Conservation (phyloP, 257 asterid genomes). For the Nicotiana noctiflora region DNA sequence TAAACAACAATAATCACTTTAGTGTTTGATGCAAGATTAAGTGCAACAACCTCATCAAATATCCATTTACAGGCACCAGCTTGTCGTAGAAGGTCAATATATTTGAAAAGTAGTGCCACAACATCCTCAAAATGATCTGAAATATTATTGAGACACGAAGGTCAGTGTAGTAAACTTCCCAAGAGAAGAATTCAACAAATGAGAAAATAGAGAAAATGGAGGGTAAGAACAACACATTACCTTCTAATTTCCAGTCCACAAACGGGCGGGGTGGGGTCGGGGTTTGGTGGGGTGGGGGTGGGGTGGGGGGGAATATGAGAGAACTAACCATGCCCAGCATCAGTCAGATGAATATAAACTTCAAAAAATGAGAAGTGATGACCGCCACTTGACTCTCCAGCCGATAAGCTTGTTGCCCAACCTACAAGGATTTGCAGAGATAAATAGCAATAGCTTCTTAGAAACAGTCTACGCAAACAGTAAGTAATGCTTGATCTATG, state of each 20-base stretch:
- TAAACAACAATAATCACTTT: neutral
- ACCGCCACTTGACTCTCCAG: constrained; percentile 84
- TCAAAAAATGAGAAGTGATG: constrained; percentile 65
- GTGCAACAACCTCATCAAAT: constrained; percentile 70
- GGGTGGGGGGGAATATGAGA: neutral
- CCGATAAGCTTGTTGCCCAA: constrained; percentile 93
- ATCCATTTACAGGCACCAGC: constrained; percentile 84
- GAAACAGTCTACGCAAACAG: neutral
- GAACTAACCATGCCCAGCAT: constrained; percentile 81
- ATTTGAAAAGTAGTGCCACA: constrained; percentile 73
- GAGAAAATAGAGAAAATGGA: neutral
- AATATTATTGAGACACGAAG: constrained; percentile 15
- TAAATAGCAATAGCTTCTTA: neutral
- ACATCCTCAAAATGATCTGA: constrained; percentile 90
- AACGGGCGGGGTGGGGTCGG: neutral
- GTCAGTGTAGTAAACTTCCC: neutral
- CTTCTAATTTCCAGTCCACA: neutral
- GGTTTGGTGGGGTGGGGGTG: no score
- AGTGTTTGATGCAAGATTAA: neutral
- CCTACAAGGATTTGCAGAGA: constrained; percentile 41
- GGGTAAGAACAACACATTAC: neutral
- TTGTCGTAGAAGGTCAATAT: constrained; percentile 68
- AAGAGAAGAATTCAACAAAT: neutral
- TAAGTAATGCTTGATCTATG: neutral
- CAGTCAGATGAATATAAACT: constrained; percentile 77